Evolutionary conservation across 73 alveolate species (phyloP).

Genomic region (Paramecium caudatum): DNA sequence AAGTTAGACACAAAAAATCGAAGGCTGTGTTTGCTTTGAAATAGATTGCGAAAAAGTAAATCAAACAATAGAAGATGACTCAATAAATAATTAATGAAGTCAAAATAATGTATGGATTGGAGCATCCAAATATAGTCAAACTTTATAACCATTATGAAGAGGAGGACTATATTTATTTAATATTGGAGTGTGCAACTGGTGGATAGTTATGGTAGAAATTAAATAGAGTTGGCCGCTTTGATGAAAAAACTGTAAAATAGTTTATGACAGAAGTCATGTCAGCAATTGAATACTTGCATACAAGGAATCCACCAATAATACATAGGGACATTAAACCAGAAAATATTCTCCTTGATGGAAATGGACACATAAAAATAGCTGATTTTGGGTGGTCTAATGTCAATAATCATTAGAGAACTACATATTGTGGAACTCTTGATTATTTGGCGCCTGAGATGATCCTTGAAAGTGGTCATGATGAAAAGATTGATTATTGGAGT

Average conservation of each 20-base stretch:
- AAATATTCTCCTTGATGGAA: constrained; percentile 80
- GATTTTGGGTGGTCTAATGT: constrained; percentile 91
- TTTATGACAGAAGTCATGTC: constrained; percentile 82
- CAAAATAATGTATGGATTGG: constrained; percentile 79
- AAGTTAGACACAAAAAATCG: constrained; percentile 73
- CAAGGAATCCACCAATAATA: constrained; percentile 85
- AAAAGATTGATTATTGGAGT: constrained; percentile 89
- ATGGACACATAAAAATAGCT: constrained; percentile 82
- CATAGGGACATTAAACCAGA: constrained; percentile 87
- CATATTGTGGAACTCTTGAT: constrained; percentile 83
- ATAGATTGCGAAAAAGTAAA: constrained; percentile 67
- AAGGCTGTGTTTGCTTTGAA: constrained; percentile 73
- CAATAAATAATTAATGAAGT: constrained; percentile 79
- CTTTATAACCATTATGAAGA: constrained; percentile 89
- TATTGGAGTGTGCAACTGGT: constrained; percentile 90
- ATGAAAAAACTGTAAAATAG: constrained; percentile 80
- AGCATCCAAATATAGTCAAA: constrained; percentile 87
- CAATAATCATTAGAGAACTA: constrained; percentile 79
- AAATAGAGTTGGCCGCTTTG: constrained; percentile 72
- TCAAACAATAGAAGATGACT: constrained; percentile 71
- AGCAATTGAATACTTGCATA: constrained; percentile 79
- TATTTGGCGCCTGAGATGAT: constrained; percentile 85
- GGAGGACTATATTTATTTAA: constrained; percentile 84
- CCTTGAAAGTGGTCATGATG: constrained; percentile 82
- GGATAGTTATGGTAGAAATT: constrained; percentile 83